Conservation (phyloP, 306 rosid species). For the Begonia fuchsioides region DNA sequence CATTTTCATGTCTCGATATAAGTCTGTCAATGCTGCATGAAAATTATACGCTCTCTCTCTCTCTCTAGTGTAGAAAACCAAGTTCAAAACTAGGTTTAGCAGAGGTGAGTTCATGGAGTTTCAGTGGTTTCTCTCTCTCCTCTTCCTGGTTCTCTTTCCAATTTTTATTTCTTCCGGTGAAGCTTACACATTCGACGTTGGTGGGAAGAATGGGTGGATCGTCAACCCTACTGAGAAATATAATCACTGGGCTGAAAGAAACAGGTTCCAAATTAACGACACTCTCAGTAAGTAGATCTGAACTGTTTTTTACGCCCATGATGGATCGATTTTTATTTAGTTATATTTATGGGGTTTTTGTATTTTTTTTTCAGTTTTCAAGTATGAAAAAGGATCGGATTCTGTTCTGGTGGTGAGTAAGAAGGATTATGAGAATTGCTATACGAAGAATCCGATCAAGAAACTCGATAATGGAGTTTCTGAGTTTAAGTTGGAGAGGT, state of each 20-base stretch:
- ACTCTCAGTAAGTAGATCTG: slow-evolving; percentile 24
- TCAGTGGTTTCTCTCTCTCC: too few relatives aligned
- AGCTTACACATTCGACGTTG: slow-evolving; percentile 40
- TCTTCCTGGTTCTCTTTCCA: slow-evolving; percentile 1
- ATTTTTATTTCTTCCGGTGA: slow-evolving; percentile 18
- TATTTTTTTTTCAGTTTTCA: slow-evolving; percentile 28
- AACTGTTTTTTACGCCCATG: background rate
- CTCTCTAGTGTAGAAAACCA: too few relatives aligned
- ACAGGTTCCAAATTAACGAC: slow-evolving; percentile 53
- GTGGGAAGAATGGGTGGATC: slow-evolving; percentile 73
- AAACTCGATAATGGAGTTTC: slow-evolving; percentile 55
- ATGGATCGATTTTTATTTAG: background rate
- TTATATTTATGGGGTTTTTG: background rate
- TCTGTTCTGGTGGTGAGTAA: slow-evolving; percentile 65
- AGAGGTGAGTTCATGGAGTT: too few relatives aligned
- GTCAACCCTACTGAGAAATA: slow-evolving; percentile 43
- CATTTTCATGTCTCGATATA: too few relatives aligned
- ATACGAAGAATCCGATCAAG: slow-evolving; percentile 41
- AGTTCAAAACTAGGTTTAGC: too few relatives aligned
- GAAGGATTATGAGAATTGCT: slow-evolving; percentile 44
- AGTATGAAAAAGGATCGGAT: slow-evolving; percentile 49
- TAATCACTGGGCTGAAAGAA: slow-evolving; percentile 35
- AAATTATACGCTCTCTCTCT: too few relatives aligned
- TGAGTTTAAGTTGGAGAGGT: slow-evolving; percentile 29
- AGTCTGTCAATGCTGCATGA: too few relatives aligned